phyloP scores from a whole-genome alignment of 805 yeast genomes.

The Suhomyces sp. region DNA sequence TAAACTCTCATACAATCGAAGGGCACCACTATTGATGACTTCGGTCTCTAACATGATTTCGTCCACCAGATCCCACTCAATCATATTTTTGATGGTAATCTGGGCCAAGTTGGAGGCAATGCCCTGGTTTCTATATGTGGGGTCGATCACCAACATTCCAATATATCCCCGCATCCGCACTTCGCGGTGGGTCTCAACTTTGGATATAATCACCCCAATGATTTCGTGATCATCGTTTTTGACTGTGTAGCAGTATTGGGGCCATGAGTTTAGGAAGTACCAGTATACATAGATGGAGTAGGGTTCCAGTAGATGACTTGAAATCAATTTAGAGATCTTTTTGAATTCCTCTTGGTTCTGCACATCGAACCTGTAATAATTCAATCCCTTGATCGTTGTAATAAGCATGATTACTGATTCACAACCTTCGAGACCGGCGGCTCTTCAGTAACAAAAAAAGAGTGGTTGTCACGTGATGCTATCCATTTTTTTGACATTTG shows the following conservation, averaged over 20 bases:
- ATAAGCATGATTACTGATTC: slow-evolving; percentile 1
- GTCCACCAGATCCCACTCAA: slow-evolving; percentile 60
- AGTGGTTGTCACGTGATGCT: not conserved
- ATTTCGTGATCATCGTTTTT: slow-evolving; percentile 35
- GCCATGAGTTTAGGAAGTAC: slow-evolving; percentile 89
- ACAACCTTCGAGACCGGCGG: not conserved
- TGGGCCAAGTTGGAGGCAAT: slow-evolving; percentile 74
- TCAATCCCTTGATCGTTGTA: slow-evolving; percentile 15
- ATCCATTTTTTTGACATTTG: not conserved
- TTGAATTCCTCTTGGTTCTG: slow-evolving; percentile 39
- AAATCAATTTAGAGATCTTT: slow-evolving; percentile 55
- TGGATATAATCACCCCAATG: slow-evolving; percentile 84
- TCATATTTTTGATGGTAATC: slow-evolving; percentile 62
- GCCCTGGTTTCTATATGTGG: slow-evolving; percentile 68
- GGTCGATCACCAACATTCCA: slow-evolving; percentile 90
- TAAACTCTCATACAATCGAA: slow-evolving; percentile 65
- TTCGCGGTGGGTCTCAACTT: slow-evolving; percentile 71
- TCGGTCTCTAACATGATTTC: slow-evolving; percentile 95
- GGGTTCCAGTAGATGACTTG: slow-evolving; percentile 83
- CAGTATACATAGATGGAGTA: slow-evolving; percentile 91
- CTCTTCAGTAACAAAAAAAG: not conserved
- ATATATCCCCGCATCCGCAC: slow-evolving; percentile 84
- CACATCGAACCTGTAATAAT: slow-evolving; percentile 22
- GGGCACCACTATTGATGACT: slow-evolving; percentile 70
- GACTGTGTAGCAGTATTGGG: slow-evolving; percentile 72